Base-by-base conservation (phyloP, 768 basidiomycete genomes). In the Tricholoma sp. region DNA sequence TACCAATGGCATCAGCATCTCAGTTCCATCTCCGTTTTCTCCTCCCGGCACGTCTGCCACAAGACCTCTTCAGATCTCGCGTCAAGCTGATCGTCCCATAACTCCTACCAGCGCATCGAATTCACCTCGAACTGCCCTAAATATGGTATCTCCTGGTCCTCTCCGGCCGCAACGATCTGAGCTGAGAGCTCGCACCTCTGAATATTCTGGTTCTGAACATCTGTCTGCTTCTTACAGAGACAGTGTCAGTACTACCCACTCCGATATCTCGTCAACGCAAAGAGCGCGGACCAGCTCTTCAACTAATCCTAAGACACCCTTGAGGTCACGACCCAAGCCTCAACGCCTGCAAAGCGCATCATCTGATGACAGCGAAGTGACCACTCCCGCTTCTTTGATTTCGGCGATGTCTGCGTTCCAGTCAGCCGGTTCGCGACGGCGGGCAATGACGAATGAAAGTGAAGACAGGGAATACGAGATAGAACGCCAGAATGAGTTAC, bases 391-490 rank as follows among this genome's bases (percentile, higher is more conserved):
- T 2, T 72, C 81, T 12, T 66, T 88, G 36, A 72, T 73, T 13
- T 76, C 76, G 49, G 87, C 80, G 12, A 72, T 91, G 65, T 81
- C 86, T 55, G 87, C 89, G 20, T 91, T 91, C 68, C 82, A 84
- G 65, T 78, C 80, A 52, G 83, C 84, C 4, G 84, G 82, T 44
- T 73, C 76, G n/a, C 76, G 84, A 34, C 76, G 76, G 59, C 83
- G 83, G 37, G 78, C 75, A 12, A 77, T 77, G 68, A 74, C 76
- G 12, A 76, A 80, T 53, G 81, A 79, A 32, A 75, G 73, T 50
- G 76, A 80, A 10, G 84, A 85, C 45, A 66, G 69, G 39, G 80
- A 84, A 42, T 80, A 84, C 62, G 79, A 82, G 61, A 71, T 75
- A 57, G 83, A 85, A 63, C 75, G 82, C 58, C 78, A 80, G 60